Percentiles rank a stretch among this genome's conserved stretches.
phyloP scores from a whole-genome alignment of 495 filamentous ascomycete genomes.

The Elasticomyces elasticus region DNA sequence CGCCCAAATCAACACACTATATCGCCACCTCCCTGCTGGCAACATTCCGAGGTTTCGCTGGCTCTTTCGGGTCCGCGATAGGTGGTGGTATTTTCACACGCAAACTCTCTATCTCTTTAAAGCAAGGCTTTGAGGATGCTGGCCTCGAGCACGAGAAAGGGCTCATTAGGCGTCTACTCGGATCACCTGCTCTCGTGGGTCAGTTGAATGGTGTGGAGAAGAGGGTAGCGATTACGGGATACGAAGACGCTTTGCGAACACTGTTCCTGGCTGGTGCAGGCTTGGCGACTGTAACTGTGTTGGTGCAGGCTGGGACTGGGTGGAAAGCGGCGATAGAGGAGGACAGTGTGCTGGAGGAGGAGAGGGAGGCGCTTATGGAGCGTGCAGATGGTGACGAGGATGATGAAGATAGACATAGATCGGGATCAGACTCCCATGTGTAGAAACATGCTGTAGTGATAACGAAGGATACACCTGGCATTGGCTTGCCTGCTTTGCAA shows the following conservation, averaged over 20 bases:
- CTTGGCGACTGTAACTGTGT: constrained; percentile 43
- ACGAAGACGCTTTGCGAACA: constrained; percentile 47
- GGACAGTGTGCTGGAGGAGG: constrained; percentile 20
- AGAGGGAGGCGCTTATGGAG: neutral
- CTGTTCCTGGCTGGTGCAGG: constrained; percentile 50
- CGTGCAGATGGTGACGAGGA: neutral
- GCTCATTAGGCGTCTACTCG: constrained; percentile 53
- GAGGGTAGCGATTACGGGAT: constrained; percentile 51
- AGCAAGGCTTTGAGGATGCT: constrained; percentile 47
- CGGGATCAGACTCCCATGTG: neutral
- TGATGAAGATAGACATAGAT: neutral
- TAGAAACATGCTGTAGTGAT: neutral
- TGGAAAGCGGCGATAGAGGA: constrained; percentile 38
- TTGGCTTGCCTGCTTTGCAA: neutral
- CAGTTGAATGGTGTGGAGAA: constrained; percentile 44
- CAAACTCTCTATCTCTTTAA: constrained; percentile 44
- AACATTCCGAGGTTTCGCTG: constrained; percentile 66
- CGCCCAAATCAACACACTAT: constrained; percentile 50
- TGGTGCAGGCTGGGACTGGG: constrained; percentile 59
- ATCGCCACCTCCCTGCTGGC: constrained; percentile 59
- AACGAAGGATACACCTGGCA: neutral
- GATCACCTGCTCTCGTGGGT: constrained; percentile 55
- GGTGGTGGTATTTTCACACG: constrained; percentile 66
- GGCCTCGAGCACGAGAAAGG: constrained; percentile 39
- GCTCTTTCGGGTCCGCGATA: constrained; percentile 63